Base-by-base conservation (phyloP, 2,329 filamentous ascomycete species). In the Stagonosporopsis chrysanthemi region DNA sequence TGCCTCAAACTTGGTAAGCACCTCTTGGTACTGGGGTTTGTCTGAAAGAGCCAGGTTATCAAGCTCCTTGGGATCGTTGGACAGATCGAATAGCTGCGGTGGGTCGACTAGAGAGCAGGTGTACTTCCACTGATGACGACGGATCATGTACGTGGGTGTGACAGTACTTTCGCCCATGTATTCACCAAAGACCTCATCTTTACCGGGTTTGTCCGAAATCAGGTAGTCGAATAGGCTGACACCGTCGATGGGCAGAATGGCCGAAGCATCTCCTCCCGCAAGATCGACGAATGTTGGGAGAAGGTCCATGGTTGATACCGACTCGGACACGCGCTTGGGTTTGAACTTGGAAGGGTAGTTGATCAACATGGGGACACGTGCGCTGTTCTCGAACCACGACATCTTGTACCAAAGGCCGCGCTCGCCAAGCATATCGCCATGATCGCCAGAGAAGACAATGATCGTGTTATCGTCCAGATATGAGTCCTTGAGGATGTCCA, bases 371-470 rank as follows among this genome's bases (percentile, higher is more conserved):
- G 93, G 93, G 22, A 97, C 93, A 26, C 93, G 89, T 42, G 92
- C 91, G 12, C 92, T 96, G 38, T 89, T 89, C 83, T 97, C 93
- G 70, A 92, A 97, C 84, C 95, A 97, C 72, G 87, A 92, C 93
- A 97, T 97, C 84, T 97, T 97, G 82, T 97, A 93, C 93, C 93
- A 97, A 43, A 97, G 81, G 6, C 90, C 90, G 50, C 92, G 88
- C 81, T 97, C 93, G 57, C 93, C 93, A 7, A 97, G 85, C 93
- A 97, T 97, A 77, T 97, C 93, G 53, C 93, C 93, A 72, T 97
- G 93, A 74, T 97, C 93, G 41, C 93, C 92, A 56, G 90, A 93
- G 79, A 97, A 97, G 64, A 97, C 88, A 68, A 97, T 83, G 67
- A 97, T 92, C 12, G 93, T 97, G 77, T 97, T 87, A 31, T 96